Conservation (phyloP, 345 rosid species). For the Eucalyptus sp. region DNA sequence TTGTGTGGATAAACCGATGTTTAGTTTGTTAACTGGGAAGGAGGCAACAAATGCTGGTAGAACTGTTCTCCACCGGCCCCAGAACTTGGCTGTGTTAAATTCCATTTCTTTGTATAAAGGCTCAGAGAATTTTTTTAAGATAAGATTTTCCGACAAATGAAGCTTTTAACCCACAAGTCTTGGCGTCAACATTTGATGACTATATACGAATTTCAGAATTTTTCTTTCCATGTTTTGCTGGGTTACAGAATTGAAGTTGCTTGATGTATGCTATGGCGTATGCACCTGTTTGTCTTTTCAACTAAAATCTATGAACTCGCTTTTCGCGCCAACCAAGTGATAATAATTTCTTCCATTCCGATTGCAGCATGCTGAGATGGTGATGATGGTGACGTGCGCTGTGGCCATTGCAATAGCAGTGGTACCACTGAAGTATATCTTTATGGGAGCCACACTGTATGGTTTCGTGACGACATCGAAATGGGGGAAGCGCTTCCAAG, state of each 20-base stretch:
- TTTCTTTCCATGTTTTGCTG: not conserved
- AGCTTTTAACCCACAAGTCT: not conserved
- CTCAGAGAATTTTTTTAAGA: not conserved
- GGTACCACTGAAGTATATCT: slow-evolving; percentile 41
- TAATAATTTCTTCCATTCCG: not conserved
- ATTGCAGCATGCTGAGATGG: slow-evolving; percentile 59
- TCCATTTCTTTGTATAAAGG: not conserved
- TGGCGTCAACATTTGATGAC: not conserved
- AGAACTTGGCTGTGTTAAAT: not conserved
- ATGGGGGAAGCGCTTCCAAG: slow-evolving; percentile 24
- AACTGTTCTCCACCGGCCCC: not conserved
- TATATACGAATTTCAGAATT: not conserved
- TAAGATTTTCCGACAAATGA: not conserved
- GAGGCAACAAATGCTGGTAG: not conserved
- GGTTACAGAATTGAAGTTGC: not conserved
- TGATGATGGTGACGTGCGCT: slow-evolving; percentile 25
- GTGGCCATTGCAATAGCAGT: slow-evolving; percentile 43
- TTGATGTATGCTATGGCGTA: not conserved
- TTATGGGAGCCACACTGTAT: slow-evolving; percentile 21
- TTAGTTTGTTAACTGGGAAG: not conserved
- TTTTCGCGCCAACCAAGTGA: not conserved
- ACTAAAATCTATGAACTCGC: not conserved
- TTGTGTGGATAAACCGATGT: not conserved
- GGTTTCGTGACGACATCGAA: slow-evolving; percentile 33
- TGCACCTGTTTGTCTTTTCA: not conserved